Evolutionary conservation across 75 land plant species (phyloP).

Genomic region (Cupressus sempervirens): DNA sequence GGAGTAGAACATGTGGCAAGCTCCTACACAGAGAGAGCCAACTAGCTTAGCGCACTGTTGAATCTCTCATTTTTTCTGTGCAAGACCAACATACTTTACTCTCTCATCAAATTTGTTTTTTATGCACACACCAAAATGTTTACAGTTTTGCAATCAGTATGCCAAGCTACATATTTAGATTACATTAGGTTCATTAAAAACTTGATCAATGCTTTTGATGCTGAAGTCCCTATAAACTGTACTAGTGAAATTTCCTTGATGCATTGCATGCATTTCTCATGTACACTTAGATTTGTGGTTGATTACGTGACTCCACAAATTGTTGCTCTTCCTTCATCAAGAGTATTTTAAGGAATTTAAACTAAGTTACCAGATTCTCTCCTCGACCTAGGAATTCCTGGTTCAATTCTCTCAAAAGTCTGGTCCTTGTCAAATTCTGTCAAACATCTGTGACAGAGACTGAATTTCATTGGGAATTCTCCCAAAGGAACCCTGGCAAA

Average conservation of each 20-base stretch:
- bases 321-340: background rate
- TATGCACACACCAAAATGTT: background rate
- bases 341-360: background rate
- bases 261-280: background rate
- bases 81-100: background rate
- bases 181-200: background rate
- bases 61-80: background rate
- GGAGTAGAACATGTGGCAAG: too few relatives aligned
- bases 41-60: background rate
- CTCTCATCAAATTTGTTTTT: background rate
- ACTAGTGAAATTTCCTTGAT: background rate
- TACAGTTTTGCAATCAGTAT: background rate
- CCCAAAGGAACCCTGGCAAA: too few relatives aligned
- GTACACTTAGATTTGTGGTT: background rate
- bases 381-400: too few relatives aligned
- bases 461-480: too few relatives aligned
- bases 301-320: background rate
- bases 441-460: too few relatives aligned
- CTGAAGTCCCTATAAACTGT: background rate
- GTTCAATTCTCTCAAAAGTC: too few relatives aligned
- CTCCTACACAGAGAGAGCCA: background rate
- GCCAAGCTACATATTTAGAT: background rate
- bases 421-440: too few relatives aligned
- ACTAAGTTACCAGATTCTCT: too few relatives aligned
- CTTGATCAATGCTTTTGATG: background rate